phyloP scores from a whole-genome alignment of 2,329 filamentous ascomycete genomes.

The Calonectria pseudoturangicola region DNA sequence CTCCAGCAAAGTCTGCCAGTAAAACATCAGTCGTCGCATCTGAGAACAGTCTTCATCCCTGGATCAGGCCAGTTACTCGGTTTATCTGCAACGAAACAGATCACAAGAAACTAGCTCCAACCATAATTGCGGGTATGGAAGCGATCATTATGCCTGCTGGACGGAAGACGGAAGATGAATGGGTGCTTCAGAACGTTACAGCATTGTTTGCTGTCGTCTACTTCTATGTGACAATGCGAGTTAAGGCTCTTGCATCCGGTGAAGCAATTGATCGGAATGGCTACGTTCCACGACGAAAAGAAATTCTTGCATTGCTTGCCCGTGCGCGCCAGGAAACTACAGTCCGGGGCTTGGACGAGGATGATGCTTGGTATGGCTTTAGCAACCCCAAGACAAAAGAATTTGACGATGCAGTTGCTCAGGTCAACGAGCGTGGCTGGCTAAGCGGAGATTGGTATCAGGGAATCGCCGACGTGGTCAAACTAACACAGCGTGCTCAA shows the following conservation, averaged over 20 bases:
- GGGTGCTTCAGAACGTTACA: constrained; percentile 69
- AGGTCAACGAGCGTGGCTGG: constrained; percentile 75
- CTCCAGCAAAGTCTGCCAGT: constrained; percentile 66
- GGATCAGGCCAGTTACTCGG: constrained; percentile 82
- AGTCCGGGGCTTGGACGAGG: constrained; percentile 63
- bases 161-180: constrained; percentile 67
- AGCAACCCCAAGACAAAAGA: constrained; percentile 68
- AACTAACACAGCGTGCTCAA: constrained; percentile 56
- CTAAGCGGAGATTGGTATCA: constrained; percentile 78
- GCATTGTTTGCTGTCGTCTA: constrained; percentile 76
- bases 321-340: constrained; percentile 64
- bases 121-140: constrained; percentile 85
- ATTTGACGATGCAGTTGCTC: constrained; percentile 77
- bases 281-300: constrained; percentile 67
- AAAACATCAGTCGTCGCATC: constrained; percentile 51
- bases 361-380: constrained; percentile 74
- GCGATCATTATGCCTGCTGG: constrained; percentile 67
- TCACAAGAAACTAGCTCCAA: constrained; percentile 78
- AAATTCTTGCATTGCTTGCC: constrained; percentile 65
- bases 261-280: constrained; percentile 63
- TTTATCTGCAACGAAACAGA: constrained; percentile 77
- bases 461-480: constrained; percentile 74
- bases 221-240: constrained; percentile 74
- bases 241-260: constrained; percentile 64
- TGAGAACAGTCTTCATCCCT: constrained; percentile 71